Percentiles rank a stretch among this genome's conserved stretches.
Conservation (phyloP, 257 asterid species). For the Solanum medicagineum region DNA sequence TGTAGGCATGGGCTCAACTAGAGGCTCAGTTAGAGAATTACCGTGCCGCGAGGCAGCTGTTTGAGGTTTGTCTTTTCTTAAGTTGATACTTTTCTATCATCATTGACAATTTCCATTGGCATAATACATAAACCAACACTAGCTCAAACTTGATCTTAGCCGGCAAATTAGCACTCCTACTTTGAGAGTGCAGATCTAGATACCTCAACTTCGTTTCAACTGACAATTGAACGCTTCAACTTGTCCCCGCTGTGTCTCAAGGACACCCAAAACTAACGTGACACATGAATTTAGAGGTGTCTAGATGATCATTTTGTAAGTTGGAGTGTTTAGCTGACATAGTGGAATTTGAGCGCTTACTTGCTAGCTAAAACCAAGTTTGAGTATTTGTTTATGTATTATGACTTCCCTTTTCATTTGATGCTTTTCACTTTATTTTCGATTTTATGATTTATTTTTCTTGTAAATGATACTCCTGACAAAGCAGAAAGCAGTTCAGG, state of each 20-base stretch:
- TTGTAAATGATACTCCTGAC: neutral
- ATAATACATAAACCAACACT: neutral
- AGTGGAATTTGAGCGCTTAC: neutral
- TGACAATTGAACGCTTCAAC: neutral
- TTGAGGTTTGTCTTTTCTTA: slow-evolving; percentile 42
- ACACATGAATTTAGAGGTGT: neutral
- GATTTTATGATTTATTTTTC: neutral
- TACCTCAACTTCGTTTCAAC: neutral
- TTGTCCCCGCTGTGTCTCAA: neutral
- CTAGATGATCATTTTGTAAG: neutral
- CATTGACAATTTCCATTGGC: neutral
- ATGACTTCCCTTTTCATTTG: neutral
- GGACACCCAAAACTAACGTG: neutral
- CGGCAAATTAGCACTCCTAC: neutral
- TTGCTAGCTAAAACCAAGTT: neutral
- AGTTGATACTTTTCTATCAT: neutral
- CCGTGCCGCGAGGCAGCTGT: slow-evolving; percentile 50
- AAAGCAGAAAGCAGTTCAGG: slow-evolving; percentile 78
- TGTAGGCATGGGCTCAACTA: slow-evolving; percentile 97
- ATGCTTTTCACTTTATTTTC: neutral
- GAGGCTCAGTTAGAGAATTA: slow-evolving; percentile 75
- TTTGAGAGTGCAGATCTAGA: neutral
- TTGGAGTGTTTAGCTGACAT: neutral
- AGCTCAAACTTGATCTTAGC: neutral
- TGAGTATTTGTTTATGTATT: neutral